A percentile compares a stretch with the other conserved stretches of the same genome.
Conservation (phyloP, 495 filamentous ascomycete genomes). For the Penicillium coffeae region DNA sequence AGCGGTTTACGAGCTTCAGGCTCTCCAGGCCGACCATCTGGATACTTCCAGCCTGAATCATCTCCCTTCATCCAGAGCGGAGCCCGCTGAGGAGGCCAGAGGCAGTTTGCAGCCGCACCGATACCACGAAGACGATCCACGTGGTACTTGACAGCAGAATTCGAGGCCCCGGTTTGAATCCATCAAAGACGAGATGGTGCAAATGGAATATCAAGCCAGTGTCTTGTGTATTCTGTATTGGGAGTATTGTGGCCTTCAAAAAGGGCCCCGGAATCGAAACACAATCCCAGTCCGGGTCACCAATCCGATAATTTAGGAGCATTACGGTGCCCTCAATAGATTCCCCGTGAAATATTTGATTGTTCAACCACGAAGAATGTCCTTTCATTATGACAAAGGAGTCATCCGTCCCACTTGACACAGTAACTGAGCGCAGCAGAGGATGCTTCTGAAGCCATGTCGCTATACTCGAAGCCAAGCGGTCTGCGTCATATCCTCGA, state of each 20-base stretch:
- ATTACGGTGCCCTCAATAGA: neutral
- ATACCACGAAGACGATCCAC: neutral
- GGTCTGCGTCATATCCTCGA: too few relatives aligned
- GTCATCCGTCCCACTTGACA: neutral
- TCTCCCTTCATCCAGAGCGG: constrained; percentile 6
- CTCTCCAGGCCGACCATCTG: neutral
- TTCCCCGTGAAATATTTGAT: neutral
- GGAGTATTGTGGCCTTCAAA: constrained; percentile 5
- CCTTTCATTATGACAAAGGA: neutral
- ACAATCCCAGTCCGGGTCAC: constrained; percentile 4
- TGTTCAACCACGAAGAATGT: neutral
- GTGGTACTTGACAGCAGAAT: neutral
- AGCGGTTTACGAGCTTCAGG: neutral
- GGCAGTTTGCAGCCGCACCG: neutral
- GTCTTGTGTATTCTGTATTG: neutral
- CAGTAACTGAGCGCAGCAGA: constrained; percentile 4
- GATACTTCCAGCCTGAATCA: constrained; percentile 2
- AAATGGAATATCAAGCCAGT: constrained; percentile 7
- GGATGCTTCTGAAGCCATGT: constrained; percentile 3
- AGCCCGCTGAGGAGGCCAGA: constrained; percentile 2
- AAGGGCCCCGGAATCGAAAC: constrained; percentile 6
- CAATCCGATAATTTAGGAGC: neutral
- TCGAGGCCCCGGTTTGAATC: constrained; percentile 2
- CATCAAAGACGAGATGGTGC: constrained; percentile 10
- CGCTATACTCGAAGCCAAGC: neutral